Conservation (phyloP, 1,139 yeast species). For the Kodamaea alishanica region DNA sequence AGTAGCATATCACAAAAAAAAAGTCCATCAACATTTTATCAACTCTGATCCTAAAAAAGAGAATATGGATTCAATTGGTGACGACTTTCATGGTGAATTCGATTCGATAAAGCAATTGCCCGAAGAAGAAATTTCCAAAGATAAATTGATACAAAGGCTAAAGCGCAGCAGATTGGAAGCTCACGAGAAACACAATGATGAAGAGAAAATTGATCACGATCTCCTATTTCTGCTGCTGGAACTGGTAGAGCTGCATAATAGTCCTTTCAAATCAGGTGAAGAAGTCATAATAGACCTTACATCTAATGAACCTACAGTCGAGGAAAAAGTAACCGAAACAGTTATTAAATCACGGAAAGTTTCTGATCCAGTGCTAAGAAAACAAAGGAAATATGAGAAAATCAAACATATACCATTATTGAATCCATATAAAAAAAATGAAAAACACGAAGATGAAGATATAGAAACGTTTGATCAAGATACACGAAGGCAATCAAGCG, state of each 20-base stretch:
- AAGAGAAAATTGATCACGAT: not conserved
- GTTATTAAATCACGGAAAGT: not conserved
- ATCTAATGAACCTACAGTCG: not conserved
- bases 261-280: not conserved
- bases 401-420: not conserved
- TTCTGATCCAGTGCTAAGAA: not conserved
- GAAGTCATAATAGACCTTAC: not conserved
- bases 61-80: constrained; percentile 3
- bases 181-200: not conserved
- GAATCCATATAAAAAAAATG: not conserved
- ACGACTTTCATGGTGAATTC: constrained; percentile 32
- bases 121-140: constrained; percentile 19
- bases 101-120: constrained; percentile 24
- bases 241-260: not conserved
- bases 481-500: no score
- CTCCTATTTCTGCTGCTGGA: not conserved
- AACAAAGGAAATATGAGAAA: constrained; percentile 1
- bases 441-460: not conserved
- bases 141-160: constrained; percentile 17
- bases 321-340: not conserved
- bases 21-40: not conserved
- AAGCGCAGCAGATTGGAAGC: constrained; percentile 2
- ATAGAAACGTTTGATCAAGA: no score
- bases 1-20: no score
- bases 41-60: not conserved